These are phyloP conservation scores for Tetracentron sinense DNA, from an alignment of 164 flowering plant genomes.

Conservation along the genomic window DNA sequence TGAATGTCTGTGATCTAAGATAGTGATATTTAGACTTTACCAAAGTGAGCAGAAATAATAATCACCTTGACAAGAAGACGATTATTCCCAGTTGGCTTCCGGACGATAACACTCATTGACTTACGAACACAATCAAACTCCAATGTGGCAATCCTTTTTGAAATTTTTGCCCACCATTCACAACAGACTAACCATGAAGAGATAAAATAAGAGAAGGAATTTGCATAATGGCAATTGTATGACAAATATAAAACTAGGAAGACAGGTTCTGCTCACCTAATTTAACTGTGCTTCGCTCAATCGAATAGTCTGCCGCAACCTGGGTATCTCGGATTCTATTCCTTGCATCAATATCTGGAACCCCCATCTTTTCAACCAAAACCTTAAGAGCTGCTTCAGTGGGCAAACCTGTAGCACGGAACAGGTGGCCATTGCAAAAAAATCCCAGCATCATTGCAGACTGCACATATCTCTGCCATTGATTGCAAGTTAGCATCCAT, in stretches of 20 bases:
- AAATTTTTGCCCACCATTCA: slow-evolving; percentile 74
- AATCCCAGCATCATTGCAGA: slow-evolving; percentile 90
- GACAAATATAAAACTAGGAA: background rate
- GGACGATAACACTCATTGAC: slow-evolving; percentile 78
- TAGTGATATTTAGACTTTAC: background rate
- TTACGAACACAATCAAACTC: slow-evolving; percentile 86
- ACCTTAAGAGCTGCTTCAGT: slow-evolving; percentile 98
- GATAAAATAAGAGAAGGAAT: slow-evolving; percentile 4
- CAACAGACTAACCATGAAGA: slow-evolving; percentile 51
- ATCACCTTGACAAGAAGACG: slow-evolving; percentile 88
- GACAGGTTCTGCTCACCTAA: slow-evolving; percentile 46
- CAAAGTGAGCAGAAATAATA: background rate
- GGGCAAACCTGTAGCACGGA: slow-evolving; percentile 79
- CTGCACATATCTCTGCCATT: slow-evolving; percentile 84
- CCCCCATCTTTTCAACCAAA: slow-evolving; percentile 94
- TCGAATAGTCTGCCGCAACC: slow-evolving; percentile 55
- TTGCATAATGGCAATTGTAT: background rate
- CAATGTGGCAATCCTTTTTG: slow-evolving; percentile 68
- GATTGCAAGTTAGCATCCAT: slow-evolving; percentile 82
- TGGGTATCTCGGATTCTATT: slow-evolving; percentile 55
- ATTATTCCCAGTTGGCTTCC: slow-evolving; percentile 60
- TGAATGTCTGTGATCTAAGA: no score
- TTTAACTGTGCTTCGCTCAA: slow-evolving; percentile 53
- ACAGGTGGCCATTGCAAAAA: slow-evolving; percentile 57
- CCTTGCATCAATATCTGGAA: slow-evolving; percentile 70